These are phyloP conservation scores for Blastobotrys capitulatus DNA, from an alignment of 1,139 yeast genomes.

Conservation along the genomic window DNA sequence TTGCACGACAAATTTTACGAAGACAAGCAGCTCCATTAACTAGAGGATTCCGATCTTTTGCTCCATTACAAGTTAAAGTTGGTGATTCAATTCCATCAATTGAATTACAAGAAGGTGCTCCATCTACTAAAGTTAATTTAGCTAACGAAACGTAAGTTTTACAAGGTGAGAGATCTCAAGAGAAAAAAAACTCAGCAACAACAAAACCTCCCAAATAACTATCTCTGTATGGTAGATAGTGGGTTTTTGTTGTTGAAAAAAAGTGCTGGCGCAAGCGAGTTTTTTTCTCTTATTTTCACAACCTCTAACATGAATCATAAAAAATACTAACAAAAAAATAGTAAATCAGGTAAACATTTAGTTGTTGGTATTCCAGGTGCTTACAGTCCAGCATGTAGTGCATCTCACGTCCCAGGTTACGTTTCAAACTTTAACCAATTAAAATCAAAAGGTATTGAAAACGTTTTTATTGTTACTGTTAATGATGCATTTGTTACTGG, in stretches of 20 bases:
- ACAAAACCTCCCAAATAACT: not conserved
- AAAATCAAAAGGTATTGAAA: conserved; percentile 55
- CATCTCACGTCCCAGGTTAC: conserved; percentile 76
- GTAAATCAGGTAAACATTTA: conserved; percentile 46
- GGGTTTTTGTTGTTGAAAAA: too few relatives aligned
- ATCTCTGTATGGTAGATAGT: too few relatives aligned
- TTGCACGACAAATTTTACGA: not conserved
- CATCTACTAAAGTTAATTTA: conserved; percentile 59
- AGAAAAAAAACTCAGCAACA: not conserved
- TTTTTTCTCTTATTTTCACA: not conserved
- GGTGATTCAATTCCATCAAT: conserved; percentile 49
- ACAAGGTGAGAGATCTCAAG: conserved; percentile 33
- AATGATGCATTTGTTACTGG: conserved; percentile 82
- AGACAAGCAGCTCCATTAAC: not conserved
- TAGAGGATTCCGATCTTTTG: conserved; percentile 26
- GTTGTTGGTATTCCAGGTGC: conserved; percentile 90
- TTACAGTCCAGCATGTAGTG: conserved; percentile 80
- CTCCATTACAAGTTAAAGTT: conserved; percentile 27
- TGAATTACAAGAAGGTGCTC: conserved; percentile 56
- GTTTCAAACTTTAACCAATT: conserved; percentile 47
- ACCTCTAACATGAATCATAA: too few relatives aligned
- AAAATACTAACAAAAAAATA: too few relatives aligned
- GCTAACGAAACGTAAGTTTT: too few relatives aligned
- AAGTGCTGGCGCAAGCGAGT: too few relatives aligned
- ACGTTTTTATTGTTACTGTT: conserved; percentile 65